Conservation (phyloP, 1,284 basidiomycete species). For the Ganoderma multipileum region DNA sequence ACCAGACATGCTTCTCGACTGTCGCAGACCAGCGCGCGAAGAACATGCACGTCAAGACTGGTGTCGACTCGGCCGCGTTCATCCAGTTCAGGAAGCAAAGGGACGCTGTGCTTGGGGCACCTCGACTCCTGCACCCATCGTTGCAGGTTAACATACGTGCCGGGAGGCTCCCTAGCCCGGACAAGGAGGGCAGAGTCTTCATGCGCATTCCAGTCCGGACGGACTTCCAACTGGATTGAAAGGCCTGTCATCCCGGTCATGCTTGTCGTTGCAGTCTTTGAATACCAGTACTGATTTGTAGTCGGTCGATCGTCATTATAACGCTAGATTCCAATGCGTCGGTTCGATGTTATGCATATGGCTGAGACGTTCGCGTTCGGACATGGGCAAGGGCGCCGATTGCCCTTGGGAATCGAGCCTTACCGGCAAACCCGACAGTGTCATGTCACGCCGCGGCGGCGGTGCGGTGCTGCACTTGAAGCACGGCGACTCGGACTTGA, state of each 20-base stretch:
- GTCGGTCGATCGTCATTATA: background rate
- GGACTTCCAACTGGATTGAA: slow-evolving; percentile 26
- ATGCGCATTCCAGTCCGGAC: slow-evolving; percentile 37
- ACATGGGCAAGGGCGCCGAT: background rate
- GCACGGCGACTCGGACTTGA: slow-evolving; percentile 20
- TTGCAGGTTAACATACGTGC: slow-evolving; percentile 50
- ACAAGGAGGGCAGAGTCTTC: slow-evolving; percentile 38
- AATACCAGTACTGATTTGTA: background rate
- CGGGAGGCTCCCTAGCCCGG: slow-evolving; percentile 46
- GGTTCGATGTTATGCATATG: background rate
- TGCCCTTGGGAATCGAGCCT: background rate
- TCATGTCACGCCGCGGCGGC: slow-evolving; percentile 4
- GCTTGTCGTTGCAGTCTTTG: background rate
- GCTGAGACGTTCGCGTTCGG: slow-evolving; percentile 5
- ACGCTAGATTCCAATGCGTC: background rate
- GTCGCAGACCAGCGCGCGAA: slow-evolving; percentile 43
- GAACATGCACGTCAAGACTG: slow-evolving; percentile 46
- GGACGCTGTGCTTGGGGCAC: slow-evolving; percentile 44
- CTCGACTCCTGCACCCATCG: slow-evolving; percentile 47
- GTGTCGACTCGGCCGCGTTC: slow-evolving; percentile 42
- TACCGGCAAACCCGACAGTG: slow-evolving; percentile 2
- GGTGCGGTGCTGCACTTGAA: slow-evolving; percentile 13
- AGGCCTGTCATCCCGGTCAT: slow-evolving; percentile 10
- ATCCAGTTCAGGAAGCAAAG: slow-evolving; percentile 44
- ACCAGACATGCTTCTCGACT: slow-evolving; percentile 43